Percentiles rank a stretch among this genome's conserved stretches.
These are phyloP conservation scores for Eimeria sp. DNA, from an alignment of 169 alveolate genomes.

Conservation along the genomic window DNA sequence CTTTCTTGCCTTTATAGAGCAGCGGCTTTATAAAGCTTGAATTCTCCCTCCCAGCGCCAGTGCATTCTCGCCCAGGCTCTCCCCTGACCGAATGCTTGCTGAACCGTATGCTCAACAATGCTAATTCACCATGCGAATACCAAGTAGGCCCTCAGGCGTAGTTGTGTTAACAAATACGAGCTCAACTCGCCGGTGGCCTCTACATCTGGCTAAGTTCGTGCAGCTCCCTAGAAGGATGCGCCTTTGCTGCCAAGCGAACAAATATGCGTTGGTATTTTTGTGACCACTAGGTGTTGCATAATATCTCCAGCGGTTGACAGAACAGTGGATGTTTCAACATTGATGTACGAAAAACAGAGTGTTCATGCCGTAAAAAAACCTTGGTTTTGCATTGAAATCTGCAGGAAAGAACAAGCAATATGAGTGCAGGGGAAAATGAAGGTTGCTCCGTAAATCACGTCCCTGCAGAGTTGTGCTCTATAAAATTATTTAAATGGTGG, in stretches of 20 bases:
- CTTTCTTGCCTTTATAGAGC: not conserved
- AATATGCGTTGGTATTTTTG: not conserved
- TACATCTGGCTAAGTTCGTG: not conserved
- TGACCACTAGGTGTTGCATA: not conserved
- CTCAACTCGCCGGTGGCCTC: not conserved
- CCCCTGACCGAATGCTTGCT: not conserved
- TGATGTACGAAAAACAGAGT: not conserved
- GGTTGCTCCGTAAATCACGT: not conserved
- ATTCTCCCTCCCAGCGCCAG: not conserved
- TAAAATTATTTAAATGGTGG: not conserved
- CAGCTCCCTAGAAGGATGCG: not conserved
- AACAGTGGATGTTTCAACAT: not conserved
- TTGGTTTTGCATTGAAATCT: not conserved
- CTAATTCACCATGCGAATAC: not conserved
- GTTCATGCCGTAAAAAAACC: not conserved
- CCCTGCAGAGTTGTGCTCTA: not conserved
- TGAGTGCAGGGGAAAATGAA: not conserved
- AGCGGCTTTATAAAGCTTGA: not conserved
- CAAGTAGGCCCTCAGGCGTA: not conserved
- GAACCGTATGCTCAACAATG: not conserved
- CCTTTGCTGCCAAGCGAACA: not conserved
- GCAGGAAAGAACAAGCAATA: not conserved
- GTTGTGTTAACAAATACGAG: not conserved
- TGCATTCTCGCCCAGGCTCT: not conserved
- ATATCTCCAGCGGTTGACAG: not conserved